phyloP scores from a whole-genome alignment of 768 basidiomycete species.

The Trametes cubensis region DNA sequence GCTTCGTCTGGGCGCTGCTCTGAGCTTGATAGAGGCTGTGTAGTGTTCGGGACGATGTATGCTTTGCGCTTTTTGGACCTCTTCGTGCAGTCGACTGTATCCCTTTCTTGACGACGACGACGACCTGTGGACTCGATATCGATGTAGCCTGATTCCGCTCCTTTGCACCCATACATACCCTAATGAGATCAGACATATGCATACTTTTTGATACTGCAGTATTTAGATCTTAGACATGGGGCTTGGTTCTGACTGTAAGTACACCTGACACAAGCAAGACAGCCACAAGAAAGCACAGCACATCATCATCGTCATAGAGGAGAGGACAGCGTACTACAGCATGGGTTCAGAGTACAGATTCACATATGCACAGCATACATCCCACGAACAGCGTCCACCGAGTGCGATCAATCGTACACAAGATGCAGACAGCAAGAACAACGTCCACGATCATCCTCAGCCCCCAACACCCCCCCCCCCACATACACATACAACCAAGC shows the following conservation, averaged over 20 bases:
- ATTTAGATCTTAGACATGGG: too few relatives aligned
- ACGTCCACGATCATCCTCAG: neutral
- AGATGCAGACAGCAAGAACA: neutral
- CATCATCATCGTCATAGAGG: neutral
- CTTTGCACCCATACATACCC: too few relatives aligned
- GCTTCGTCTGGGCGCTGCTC: constrained; percentile 17
- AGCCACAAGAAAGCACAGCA: neutral
- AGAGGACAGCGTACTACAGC: neutral
- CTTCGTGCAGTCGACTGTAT: too few relatives aligned
- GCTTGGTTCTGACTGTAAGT: neutral
- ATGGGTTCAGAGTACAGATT: neutral
- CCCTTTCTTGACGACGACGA: too few relatives aligned
- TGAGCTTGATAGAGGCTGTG: constrained; percentile 1
- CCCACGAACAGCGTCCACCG: neutral
- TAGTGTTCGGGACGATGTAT: neutral
- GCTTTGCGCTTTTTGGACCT: too few relatives aligned
- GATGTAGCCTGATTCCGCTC: too few relatives aligned
- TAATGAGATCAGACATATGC: too few relatives aligned
- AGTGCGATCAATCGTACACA: constrained; percentile 4
- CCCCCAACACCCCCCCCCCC: neutral
- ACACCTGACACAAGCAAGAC: neutral
- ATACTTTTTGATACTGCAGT: too few relatives aligned
- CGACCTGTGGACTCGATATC: too few relatives aligned
- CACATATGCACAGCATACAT: constrained; percentile 12
- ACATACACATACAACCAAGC: neutral